Evolutionary conservation across 495 filamentous ascomycete species (phyloP), one percentile per base, ranked within the genome.

Genomic region (Daldinia concentrica): DNA sequence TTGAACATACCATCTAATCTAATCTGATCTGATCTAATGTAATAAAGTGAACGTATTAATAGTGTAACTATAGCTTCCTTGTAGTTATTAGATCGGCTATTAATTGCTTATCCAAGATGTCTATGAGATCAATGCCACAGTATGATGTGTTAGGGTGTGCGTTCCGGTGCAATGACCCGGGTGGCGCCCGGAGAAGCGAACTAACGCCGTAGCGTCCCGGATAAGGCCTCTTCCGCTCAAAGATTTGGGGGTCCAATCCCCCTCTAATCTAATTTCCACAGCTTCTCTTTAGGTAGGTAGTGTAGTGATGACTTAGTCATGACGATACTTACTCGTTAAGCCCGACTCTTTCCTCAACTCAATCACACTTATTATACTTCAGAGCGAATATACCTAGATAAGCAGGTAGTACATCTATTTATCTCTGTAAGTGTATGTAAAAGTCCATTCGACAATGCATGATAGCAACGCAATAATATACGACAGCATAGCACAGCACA

Each of bases 201-300:
- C 57, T 60, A 41, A 43, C 17, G 30, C 29, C 54, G 54, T 60
- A 66, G 51, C 45, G 55, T 45, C 63, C 61, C 70, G 70, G 70
- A 65, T 73, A 57, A 32, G 6, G 57, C 37, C 48, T 52, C 29
- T 68, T 73, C 65, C 70, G 70, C 19, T 12, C 32, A 56, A 51
- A 30, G 26, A 30, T 29, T 29, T 30, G 50, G 50, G 50, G 50
- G 24, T 17, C 27, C 27, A 27, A 45, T 14, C 52, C 52, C 58
- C 29, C 32, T 51, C 54, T 58, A 58, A 59, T 39, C 37, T 39
- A 39, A 26, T 19, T 19, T 22, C 34, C 55, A 41, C 4, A 8
- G 14, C 30, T 39, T 39, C 22, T 39, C 19, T 58, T 58, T 37
- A 37, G 1, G 30, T 19, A 22, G 14, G n/a, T n/a, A n/a, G n/a